phyloP scores from a whole-genome alignment of 2,329 filamentous ascomycete genomes.

The Fusarium caatingaense region DNA sequence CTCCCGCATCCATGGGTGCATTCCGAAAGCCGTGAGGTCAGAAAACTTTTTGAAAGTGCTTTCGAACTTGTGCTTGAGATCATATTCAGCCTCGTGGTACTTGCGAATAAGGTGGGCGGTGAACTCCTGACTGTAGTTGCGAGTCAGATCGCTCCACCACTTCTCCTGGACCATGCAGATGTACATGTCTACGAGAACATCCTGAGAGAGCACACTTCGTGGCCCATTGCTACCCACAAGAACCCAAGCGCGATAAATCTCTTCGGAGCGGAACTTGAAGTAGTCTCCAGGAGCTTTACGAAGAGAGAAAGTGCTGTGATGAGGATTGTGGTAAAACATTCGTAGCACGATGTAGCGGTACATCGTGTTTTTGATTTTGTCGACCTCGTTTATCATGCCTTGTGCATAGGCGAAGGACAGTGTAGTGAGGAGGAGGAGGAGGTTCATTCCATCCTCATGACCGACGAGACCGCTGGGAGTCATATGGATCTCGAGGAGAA shows the following conservation, averaged over 20 bases:
- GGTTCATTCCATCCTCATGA: conserved; percentile 38
- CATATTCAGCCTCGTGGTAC: rapidly evolving
- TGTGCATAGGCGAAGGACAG: conserved; percentile 25
- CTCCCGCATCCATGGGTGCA: conserved; percentile 6
- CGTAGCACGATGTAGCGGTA: conserved; percentile 40
- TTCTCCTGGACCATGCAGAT: conserved; percentile 10
- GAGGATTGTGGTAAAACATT: conserved; percentile 42
- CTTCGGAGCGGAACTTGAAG: conserved; percentile 40
- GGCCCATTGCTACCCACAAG: neutral
- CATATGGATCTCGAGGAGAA: conserved; percentile 36
- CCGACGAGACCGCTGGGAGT: conserved; percentile 34
- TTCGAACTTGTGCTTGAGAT: neutral
- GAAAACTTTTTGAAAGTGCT: neutral
- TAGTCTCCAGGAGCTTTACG: conserved; percentile 17
- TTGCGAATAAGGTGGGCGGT: neutral
- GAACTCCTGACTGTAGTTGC: conserved; percentile 1
- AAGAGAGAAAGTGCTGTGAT: neutral
- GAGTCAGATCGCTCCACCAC: neutral
- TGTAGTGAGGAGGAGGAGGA: conserved; percentile 38
- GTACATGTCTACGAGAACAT: conserved; percentile 6
- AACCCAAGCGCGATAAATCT: conserved; percentile 42
- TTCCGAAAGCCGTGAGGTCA: neutral
- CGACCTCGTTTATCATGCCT: conserved; percentile 30
- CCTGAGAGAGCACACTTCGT: neutral
- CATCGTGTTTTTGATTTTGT: conserved; percentile 32